A percentile compares a stretch with the other conserved stretches of the same genome.
These are phyloP conservation scores for Lathyrus oleraceus DNA, from an alignment of 306 rosid species.

Conservation along the genomic window DNA sequence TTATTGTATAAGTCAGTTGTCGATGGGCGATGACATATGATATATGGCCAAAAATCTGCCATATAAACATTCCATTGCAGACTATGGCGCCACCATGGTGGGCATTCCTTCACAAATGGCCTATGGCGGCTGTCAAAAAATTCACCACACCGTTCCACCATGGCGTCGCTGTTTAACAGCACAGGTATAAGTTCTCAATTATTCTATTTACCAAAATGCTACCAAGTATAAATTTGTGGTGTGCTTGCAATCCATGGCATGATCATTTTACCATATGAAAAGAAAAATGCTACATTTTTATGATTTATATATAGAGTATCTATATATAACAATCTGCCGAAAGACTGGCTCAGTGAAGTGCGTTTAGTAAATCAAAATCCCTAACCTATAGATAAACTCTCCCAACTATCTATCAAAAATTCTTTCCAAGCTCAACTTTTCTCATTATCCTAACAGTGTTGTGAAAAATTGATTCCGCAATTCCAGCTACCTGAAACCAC, in stretches of 20 bases:
- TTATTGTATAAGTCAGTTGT: too few species aligned
- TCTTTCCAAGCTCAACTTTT: slow-evolving; percentile 91
- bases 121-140: background rate
- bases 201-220: background rate
- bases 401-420: slow-evolving; percentile 63
- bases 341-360: slow-evolving; percentile 25
- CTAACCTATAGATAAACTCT: slow-evolving; percentile 30
- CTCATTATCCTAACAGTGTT: slow-evolving; percentile 71
- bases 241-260: slow-evolving; percentile 27
- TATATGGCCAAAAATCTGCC: background rate
- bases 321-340: slow-evolving; percentile 14
- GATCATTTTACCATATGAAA: slow-evolving; percentile 20
- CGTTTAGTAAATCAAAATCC: slow-evolving; percentile 40
- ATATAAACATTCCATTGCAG: background rate
- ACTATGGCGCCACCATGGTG: background rate
- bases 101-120: background rate
- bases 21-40: too few species aligned
- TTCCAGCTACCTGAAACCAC: slow-evolving; percentile 93
- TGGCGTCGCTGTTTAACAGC: background rate
- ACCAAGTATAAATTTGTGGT: background rate
- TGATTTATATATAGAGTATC: slow-evolving; percentile 28
- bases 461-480: slow-evolving; percentile 86
- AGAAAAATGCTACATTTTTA: slow-evolving; percentile 30
- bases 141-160: background rate
- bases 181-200: background rate